Conservation (phyloP, 108 stramenopile species). For the Cyclotella baltica region DNA sequence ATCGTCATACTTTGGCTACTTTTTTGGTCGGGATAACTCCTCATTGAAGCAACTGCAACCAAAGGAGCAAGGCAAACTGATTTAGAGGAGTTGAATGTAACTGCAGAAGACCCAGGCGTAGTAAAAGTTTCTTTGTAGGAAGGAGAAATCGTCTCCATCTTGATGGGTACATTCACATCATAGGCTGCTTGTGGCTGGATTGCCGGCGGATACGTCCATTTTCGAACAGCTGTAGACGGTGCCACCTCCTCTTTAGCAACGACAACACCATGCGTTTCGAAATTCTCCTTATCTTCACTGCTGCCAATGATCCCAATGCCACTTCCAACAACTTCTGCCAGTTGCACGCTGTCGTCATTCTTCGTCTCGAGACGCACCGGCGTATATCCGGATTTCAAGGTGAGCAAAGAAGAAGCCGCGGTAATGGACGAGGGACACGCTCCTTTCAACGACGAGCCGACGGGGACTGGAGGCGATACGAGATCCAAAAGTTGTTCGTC, state of each 20-base stretch:
- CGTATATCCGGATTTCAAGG: constrained; percentile 1
- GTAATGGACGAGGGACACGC: neutral
- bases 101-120: neutral
- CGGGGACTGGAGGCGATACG: neutral
- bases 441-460: too few species aligned
- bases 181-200: neutral
- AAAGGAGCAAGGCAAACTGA: neutral
- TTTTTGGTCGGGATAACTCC: neutral
- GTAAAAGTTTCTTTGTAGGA: neutral
- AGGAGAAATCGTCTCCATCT: neutral
- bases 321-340: too few species aligned
- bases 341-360: neutral
- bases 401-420: neutral
- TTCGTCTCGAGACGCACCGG: neutral
- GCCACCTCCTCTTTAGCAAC: neutral
- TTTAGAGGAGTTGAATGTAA: neutral
- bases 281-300: neutral
- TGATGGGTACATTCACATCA: too few species aligned
- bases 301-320: too few species aligned
- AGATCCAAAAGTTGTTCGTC: neutral
- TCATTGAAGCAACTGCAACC: neutral
- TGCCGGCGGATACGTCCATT: neutral
- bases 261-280: neutral
- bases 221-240: too few species aligned
- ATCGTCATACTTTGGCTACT: neutral